Evolutionary conservation across 2,329 filamentous ascomycete genomes (phyloP).

Genomic region (Laburnicola sp.): DNA sequence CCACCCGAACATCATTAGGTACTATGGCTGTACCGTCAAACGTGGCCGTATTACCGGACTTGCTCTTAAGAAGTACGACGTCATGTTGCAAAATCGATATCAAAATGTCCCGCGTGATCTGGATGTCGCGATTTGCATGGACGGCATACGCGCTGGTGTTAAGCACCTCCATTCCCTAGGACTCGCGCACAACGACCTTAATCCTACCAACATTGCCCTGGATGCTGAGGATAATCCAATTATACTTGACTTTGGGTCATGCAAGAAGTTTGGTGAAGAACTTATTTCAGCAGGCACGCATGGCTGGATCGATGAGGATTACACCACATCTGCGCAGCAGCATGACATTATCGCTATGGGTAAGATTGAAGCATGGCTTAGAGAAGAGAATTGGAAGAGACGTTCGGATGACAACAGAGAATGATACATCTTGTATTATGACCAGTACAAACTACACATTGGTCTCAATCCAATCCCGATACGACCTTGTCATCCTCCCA

Average conservation of each 20-base stretch:
- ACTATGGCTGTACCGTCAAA: slow-evolving; percentile 33
- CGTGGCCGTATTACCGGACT: slow-evolving; percentile 30
- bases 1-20: slow-evolving; percentile 33
- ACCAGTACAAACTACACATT: not conserved
- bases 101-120: slow-evolving; percentile 19
- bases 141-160: slow-evolving; percentile 32
- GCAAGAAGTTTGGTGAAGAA: slow-evolving; percentile 1
- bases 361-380: slow-evolving; percentile 12
- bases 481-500: not conserved
- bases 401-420: slow-evolving; percentile 9
- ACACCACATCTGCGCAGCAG: slow-evolving; percentile 8
- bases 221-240: slow-evolving; percentile 6
- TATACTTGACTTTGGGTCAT: slow-evolving; percentile 11
- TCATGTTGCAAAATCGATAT: slow-evolving; percentile 19
- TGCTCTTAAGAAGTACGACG: slow-evolving; percentile 28
- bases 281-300: slow-evolving; percentile 8
- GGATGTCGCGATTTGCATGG: slow-evolving; percentile 22
- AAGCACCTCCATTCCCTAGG: slow-evolving; percentile 39
- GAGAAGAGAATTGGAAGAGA: slow-evolving; percentile 1
- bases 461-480: not conserved
- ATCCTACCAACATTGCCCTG: slow-evolving; percentile 6
- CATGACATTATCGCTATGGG: slow-evolving; percentile 6
- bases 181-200: slow-evolving; percentile 9
- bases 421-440: slow-evolving; percentile 2
- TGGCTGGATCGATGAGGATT: slow-evolving; percentile 13